Base-by-base conservation (phyloP, 768 basidiomycete genomes). In the Podaxis carcinomalis region DNA sequence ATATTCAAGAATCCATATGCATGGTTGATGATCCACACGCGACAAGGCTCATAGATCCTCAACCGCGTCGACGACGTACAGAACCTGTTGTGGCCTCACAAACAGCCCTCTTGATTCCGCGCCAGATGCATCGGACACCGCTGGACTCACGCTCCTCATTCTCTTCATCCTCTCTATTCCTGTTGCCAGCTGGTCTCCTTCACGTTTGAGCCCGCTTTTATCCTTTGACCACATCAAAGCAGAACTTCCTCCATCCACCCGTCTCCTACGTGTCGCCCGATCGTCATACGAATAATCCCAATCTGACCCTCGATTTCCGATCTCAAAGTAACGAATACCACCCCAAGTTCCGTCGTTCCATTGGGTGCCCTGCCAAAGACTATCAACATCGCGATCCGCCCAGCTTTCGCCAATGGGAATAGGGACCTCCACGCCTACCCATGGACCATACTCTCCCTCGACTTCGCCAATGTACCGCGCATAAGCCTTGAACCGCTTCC, bases 361-460 rank as follows among this genome's bases (percentile, higher is more conserved):
- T 61, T 83, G 84, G n/a, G 89, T 77, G 2, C 58, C 58, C n/a
- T 59, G 58, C 58, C 58, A 59, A 2, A 51, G 40, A 21, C 57
- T 37, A n/a, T 82, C 86, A 28, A 85, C 81, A 25, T 68, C 68
- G 53, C 66, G 64, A 59, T 75, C 73, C 61, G 69, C 66, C 79
- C 83, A 83, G n/a, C 74, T 73, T 9, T 82, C 83, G 44, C 78
- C 80, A 23, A 70, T 56, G 5, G 72, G 73, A 58, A 93, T 76
- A 0, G 92, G 91, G 10, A 94, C 90, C 70, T 95, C 93, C 14
- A 95, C 90, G 13, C 93, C 93, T 5, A 95, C 90, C 93, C 93
- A 95, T 0, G 90, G 85, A 0, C 93, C 93, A 4, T 69, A 65
- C 71, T 93, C 90, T 39, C 93, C 93, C 52, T 83, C 80, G 1